These are phyloP conservation scores for Eucalyptus pauciflora DNA, from an alignment of 345 rosid species.

Conservation along the genomic window DNA sequence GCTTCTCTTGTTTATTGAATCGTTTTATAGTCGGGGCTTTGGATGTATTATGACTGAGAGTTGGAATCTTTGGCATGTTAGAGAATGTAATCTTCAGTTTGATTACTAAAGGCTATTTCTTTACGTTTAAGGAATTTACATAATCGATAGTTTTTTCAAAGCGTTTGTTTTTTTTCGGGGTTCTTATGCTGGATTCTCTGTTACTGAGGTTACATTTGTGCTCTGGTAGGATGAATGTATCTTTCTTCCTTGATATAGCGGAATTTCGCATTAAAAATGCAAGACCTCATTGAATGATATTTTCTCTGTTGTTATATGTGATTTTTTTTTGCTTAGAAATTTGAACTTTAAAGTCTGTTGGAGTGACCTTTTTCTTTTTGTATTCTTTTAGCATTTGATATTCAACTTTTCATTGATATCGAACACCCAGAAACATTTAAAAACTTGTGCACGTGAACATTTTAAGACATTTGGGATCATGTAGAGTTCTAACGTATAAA, in stretches of 20 bases:
- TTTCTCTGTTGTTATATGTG: not conserved
- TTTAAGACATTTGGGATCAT: not conserved
- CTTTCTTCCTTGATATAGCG: not conserved
- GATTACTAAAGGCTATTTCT: not conserved
- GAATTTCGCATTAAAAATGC: not conserved
- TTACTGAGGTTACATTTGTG: not conserved
- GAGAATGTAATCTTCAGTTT: not conserved
- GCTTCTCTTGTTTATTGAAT: not conserved
- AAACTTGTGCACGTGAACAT: not conserved
- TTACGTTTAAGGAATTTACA: not conserved
- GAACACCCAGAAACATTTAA: not conserved
- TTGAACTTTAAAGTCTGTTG: not conserved
- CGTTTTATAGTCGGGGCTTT: not conserved
- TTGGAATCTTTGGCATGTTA: not conserved
- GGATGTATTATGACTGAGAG: not conserved
- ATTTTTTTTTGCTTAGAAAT: not conserved
- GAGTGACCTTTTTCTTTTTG: not conserved
- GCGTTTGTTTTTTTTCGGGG: not conserved
- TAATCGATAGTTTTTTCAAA: not conserved
- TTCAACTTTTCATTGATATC: not conserved
- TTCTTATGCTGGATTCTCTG: not conserved
- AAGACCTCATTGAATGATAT: not conserved
- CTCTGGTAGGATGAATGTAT: not conserved
- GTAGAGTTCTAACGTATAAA: not conserved
- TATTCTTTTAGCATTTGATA: not conserved